A percentile compares a stretch with the other conserved stretches of the same genome.
phyloP scores from a whole-genome alignment of 768 basidiomycete genomes.

The Ramaria rubella region DNA sequence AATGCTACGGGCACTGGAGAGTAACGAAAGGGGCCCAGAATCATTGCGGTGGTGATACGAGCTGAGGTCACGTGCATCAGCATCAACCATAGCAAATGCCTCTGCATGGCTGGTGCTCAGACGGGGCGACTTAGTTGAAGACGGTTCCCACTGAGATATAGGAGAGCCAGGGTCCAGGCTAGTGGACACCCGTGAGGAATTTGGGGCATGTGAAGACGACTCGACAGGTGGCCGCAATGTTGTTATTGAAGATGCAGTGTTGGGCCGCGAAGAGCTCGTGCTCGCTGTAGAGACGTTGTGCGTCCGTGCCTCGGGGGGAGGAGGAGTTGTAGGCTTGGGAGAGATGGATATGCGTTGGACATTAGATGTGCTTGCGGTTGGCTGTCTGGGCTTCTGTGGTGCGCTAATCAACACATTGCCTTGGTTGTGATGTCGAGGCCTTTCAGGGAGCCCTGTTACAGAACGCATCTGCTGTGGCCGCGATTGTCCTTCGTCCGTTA shows the following conservation, averaged over 20 bases:
- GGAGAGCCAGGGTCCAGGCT: not conserved
- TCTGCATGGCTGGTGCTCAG: conserved; percentile 11
- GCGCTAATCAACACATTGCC: too few species aligned
- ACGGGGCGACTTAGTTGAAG: not conserved
- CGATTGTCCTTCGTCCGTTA: conserved; percentile 5
- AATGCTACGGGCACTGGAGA: not conserved
- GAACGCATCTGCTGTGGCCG: not conserved
- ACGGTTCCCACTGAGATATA: not conserved
- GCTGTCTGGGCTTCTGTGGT: too few species aligned
- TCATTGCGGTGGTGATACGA: not conserved
- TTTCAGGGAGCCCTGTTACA: not conserved
- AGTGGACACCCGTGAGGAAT: not conserved
- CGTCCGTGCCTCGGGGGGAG: not conserved
- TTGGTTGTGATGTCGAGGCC: too few species aligned
- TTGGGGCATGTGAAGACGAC: not conserved
- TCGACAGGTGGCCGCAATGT: not conserved
- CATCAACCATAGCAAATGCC: conserved; percentile 8
- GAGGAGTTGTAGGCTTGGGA: not conserved
- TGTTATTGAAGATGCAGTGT: not conserved
- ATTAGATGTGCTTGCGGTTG: not conserved
- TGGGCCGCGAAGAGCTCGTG: not conserved
- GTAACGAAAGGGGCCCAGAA: not conserved
- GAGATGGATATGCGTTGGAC: not conserved
- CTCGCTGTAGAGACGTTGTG: not conserved
- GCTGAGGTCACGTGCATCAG: not conserved